A percentile compares a stretch with the other conserved stretches of the same genome.
These are phyloP conservation scores for Plasmodium knowlesi DNA, from an alignment of 169 alveolate species.

Conservation along the genomic window DNA sequence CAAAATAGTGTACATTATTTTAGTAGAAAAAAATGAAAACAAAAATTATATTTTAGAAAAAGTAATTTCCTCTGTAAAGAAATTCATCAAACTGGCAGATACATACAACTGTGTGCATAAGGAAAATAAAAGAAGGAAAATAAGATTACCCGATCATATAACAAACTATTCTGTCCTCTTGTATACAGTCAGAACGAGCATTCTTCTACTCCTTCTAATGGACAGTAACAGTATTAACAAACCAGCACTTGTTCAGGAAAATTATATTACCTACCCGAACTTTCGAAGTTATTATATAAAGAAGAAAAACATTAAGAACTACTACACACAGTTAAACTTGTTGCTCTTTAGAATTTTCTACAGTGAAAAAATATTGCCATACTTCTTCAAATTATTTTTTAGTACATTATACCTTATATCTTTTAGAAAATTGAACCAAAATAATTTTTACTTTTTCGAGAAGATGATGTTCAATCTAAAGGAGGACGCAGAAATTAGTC, in stretches of 20 bases:
- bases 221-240: constrained; percentile 37
- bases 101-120: constrained; percentile 16
- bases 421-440: constrained; percentile 29
- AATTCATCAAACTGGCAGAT: constrained; percentile 24
- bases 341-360: constrained; percentile 51
- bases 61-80: constrained; percentile 36
- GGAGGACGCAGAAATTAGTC: not conserved
- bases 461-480: constrained; percentile 23
- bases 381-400: constrained; percentile 68
- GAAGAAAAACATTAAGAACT: constrained; percentile 39
- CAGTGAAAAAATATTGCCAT: constrained; percentile 56
- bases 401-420: constrained; percentile 65
- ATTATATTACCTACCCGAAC: constrained; percentile 19
- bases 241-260: not conserved
- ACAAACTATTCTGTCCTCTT: constrained; percentile 40
- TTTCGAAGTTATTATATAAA: constrained; percentile 38
- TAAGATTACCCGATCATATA: constrained; percentile 30
- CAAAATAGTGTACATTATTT: constrained; percentile 28
- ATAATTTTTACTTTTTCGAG: constrained; percentile 37
- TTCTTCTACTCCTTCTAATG: constrained; percentile 49
- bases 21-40: constrained; percentile 35
- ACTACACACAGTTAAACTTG: constrained; percentile 69
- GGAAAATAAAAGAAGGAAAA: constrained; percentile 34
- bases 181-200: constrained; percentile 51
- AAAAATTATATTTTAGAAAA: constrained; percentile 49